Conservation (phyloP, 192 early-diverging fungal species). For the Phlyctochytrium bullatum region DNA sequence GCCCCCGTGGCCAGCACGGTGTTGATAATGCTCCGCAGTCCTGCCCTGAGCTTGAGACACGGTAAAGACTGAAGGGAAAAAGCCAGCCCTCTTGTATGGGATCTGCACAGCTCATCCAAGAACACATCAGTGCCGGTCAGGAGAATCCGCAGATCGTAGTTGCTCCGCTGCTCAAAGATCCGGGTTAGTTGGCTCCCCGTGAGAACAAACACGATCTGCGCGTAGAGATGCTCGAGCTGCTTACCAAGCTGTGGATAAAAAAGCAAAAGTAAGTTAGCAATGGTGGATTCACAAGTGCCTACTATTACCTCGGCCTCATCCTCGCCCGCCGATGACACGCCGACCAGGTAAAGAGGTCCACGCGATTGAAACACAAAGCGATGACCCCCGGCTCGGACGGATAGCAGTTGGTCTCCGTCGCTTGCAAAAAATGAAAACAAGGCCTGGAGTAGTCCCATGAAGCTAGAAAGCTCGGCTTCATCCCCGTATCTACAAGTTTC, state of each 20-base stretch:
- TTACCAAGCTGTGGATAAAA: slow-evolving; percentile 57
- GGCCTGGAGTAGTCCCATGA: slow-evolving; percentile 90
- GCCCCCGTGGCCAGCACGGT: slow-evolving; percentile 52
- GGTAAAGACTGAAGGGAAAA: slow-evolving; percentile 76
- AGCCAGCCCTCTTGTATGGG: slow-evolving; percentile 67
- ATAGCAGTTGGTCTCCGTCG: slow-evolving; percentile 75
- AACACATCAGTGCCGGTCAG: slow-evolving; percentile 78
- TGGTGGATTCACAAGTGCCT: too few species aligned
- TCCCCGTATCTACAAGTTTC: slow-evolving; percentile 68
- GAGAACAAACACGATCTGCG: slow-evolving; percentile 82
- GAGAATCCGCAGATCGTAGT: slow-evolving; percentile 84
- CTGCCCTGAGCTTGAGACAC: slow-evolving; percentile 65
- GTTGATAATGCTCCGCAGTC: slow-evolving; percentile 69
- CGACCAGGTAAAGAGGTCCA: slow-evolving; percentile 82
- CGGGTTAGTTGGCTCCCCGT: slow-evolving; percentile 74
- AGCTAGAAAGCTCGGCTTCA: slow-evolving; percentile 78
- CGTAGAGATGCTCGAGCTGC: slow-evolving; percentile 76
- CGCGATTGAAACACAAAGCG: slow-evolving; percentile 79
- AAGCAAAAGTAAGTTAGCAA: neutral
- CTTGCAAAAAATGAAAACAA: slow-evolving; percentile 81
- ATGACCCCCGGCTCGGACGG: slow-evolving; percentile 67
- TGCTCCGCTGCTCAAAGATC: slow-evolving; percentile 82
- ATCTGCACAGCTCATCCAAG: slow-evolving; percentile 71
- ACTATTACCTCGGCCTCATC: slow-evolving; percentile 62
- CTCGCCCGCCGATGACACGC: slow-evolving; percentile 76